A percentile compares a stretch with the other conserved stretches of the same genome.
These are phyloP conservation scores for Dovyalis caffra DNA, from an alignment of 345 rosid species.

Conservation along the genomic window DNA sequence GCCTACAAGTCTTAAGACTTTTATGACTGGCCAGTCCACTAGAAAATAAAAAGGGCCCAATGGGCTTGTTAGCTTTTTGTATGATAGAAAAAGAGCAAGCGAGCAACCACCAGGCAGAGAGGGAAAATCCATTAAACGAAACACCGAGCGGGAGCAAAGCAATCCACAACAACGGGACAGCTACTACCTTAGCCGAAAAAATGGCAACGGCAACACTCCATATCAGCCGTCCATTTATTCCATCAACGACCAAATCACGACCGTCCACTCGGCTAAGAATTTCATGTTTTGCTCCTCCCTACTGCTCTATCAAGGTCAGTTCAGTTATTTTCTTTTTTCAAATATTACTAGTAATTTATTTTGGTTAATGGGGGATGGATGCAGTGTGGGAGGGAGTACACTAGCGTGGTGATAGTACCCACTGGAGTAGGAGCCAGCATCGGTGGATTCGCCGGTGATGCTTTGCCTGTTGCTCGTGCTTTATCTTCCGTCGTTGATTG, in stretches of 20 bases:
- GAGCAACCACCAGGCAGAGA: no score
- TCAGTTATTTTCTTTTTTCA: neutral
- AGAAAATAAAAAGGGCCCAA: no score
- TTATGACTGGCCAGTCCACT: no score
- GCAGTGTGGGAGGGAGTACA: slow-evolving; percentile 55
- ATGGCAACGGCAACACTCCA: slow-evolving; percentile 25
- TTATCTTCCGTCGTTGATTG: slow-evolving; percentile 62
- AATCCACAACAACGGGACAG: neutral
- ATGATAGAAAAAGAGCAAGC: no score
- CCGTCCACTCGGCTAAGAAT: slow-evolving; percentile 7
- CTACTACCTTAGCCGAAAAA: slow-evolving; percentile 3
- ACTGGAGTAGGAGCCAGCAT: slow-evolving; percentile 60
- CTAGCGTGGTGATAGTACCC: slow-evolving; percentile 63
- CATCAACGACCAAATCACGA: slow-evolving; percentile 13
- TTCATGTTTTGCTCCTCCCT: slow-evolving; percentile 22
- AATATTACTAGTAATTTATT: no score
- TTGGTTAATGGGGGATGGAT: neutral
- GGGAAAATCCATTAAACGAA: no score
- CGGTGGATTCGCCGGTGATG: slow-evolving; percentile 69
- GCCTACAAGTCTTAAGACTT: no score
- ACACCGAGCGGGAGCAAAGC: neutral
- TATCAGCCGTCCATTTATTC: slow-evolving; percentile 23
- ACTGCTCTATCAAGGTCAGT: slow-evolving; percentile 32
- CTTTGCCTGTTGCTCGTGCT: slow-evolving; percentile 57
- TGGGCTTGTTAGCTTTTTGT: no score